Evolutionary conservation across 2,329 filamentous ascomycete genomes (phyloP), one percentile per base, ranked within the genome.

Genomic region (Boeremia lycopersici): DNA sequence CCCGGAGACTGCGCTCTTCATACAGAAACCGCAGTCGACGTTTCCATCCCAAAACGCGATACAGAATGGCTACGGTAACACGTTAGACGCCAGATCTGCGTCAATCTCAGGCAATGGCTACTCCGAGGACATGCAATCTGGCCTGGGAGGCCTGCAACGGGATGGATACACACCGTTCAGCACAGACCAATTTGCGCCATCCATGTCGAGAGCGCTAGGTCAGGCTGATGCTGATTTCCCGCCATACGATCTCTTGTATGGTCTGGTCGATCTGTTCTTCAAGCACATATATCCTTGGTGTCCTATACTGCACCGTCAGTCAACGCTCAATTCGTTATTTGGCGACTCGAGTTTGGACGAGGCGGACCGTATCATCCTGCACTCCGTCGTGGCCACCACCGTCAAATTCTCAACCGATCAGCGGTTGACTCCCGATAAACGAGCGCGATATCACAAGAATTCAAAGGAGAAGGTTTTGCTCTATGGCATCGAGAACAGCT

Each of bases 321-420:
- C 89, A 4, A 96, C 91, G 0, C 75, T 96, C 8, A 90, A 96
- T 64, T 86, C 87, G 0, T 81, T 96, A 0, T 96, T 96, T 63
- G 91, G 91, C 0, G 85, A 12, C 74, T 78, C 63, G 63, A 84
- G 87, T 1, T 78, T 95, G 2, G 89, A 93, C 33, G 90, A 96
- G 74, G 87, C 89, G 1, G 92, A 96, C 69, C 84, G 89, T 36
- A 89, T 96, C 49, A 79, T 96, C 12, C 79, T 96, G 6, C 91
- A 96, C 73, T 89, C 93, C 5, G 96, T 96, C 50, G 91, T 96
- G 4, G 91, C 91, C 1, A 95, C 91, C 0, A 93, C 91, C 0
- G 79, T 97, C 60, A 86, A 91, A 26, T 96, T 92, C 71, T 96
- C 90, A 0, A 88, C 84, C 3, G 92, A 96, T 70, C 75, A 81